Percentiles rank a stretch among this genome's conserved stretches.
Conservation (phyloP, 2,329 filamentous ascomycete genomes). For the Hypoxylon sp. region DNA sequence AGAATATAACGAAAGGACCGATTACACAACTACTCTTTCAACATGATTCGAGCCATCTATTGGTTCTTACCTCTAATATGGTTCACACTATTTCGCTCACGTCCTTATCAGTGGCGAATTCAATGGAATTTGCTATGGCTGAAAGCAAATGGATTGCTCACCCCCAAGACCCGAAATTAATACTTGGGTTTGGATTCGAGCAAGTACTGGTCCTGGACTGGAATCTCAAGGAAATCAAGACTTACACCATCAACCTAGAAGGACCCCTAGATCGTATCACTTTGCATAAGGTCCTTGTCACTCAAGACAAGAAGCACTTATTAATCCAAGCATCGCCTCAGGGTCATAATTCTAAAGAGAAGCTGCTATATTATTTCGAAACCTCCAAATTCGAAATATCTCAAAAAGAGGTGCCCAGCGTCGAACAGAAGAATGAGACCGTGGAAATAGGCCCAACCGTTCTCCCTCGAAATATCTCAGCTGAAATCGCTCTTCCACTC, state of each 20-base stretch:
- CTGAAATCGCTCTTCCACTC: conserved; percentile 35
- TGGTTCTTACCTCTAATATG: not conserved
- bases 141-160: conserved; percentile 43
- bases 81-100: conserved; percentile 15
- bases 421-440: not conserved
- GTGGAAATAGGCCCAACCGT: not conserved
- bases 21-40: conserved; percentile 44
- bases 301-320: conserved; percentile 42
- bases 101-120: conserved; percentile 9
- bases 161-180: conserved; percentile 38
- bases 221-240: not conserved
- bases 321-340: conserved; percentile 13
- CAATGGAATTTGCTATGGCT: conserved; percentile 13
- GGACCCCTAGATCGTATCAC: not conserved
- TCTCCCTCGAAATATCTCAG: conserved; percentile 32
- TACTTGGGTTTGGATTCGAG: conserved; percentile 43
- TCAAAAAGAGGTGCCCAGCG: not conserved
- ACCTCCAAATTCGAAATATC: not conserved
- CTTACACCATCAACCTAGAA: not conserved
- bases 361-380: conserved; percentile 13
- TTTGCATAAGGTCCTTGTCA: conserved; percentile 33
- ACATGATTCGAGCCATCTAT: not conserved
- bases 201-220: conserved; percentile 12
- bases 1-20: conserved; percentile 26
- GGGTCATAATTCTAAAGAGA: not conserved